Conservation (phyloP, 2,329 filamentous ascomycete species). For the Rhynchosporium graminicola region DNA sequence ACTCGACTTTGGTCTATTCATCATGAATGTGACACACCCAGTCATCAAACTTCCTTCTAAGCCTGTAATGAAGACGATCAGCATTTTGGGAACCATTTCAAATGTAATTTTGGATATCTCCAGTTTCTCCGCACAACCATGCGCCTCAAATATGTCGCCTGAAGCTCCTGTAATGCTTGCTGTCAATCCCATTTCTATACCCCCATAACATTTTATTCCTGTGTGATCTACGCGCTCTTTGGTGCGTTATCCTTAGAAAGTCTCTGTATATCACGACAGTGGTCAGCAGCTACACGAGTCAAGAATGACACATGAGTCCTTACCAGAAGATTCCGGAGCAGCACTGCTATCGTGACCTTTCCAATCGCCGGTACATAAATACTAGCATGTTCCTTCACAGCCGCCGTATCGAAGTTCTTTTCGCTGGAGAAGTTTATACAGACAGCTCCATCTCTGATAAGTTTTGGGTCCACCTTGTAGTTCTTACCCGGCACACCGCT, state of each 20-base stretch:
- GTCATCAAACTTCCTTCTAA: no score
- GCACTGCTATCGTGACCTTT: constrained; percentile 93
- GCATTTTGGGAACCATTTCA: not conserved
- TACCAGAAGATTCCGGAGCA: constrained; percentile 79
- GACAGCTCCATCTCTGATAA: constrained; percentile 87
- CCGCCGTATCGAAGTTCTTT: constrained; percentile 84
- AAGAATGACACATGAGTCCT: not conserved
- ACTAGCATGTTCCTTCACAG: constrained; percentile 91
- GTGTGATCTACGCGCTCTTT: not conserved
- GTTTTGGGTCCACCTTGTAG: constrained; percentile 84
- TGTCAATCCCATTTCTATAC: no score
- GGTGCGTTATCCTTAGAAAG: constrained; percentile 7
- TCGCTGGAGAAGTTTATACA: constrained; percentile 98
- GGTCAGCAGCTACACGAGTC: not conserved
- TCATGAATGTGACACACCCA: no score
- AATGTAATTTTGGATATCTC: constrained; percentile 1
- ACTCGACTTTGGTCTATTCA: no score
- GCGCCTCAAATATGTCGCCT: not conserved
- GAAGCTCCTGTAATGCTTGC: not conserved
- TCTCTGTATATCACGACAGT: not conserved
- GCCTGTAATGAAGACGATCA: no score
- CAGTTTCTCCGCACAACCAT: not conserved
- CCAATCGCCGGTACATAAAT: constrained; percentile 97
- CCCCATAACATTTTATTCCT: not conserved
- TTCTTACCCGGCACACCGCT: constrained; percentile 84